Evolutionary conservation across 192 early-diverging fungal genomes (phyloP).

Genomic region (Funneliformis mosseae): DNA sequence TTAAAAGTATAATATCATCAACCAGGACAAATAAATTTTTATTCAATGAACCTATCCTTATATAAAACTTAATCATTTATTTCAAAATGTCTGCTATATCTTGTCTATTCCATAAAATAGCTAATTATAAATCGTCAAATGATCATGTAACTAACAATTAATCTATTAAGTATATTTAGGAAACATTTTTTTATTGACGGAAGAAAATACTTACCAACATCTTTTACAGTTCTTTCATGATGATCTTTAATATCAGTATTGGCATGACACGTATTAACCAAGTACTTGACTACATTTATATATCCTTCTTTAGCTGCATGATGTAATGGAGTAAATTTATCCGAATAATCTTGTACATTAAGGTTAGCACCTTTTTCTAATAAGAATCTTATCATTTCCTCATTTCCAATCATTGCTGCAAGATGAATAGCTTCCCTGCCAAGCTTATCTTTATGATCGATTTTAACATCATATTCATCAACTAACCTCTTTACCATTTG

Average conservation of each 20-base stretch:
- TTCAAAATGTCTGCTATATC: neutral
- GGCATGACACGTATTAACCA: constrained; percentile 29
- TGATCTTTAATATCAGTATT: constrained; percentile 35
- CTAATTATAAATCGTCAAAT: neutral
- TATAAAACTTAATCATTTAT: no score
- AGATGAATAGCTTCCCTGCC: constrained; percentile 44
- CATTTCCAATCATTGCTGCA: constrained; percentile 44
- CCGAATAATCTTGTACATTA: constrained; percentile 43
- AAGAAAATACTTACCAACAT: constrained; percentile 39
- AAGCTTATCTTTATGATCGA: constrained; percentile 37
- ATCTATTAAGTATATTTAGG: no score
- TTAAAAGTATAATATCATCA: no score
- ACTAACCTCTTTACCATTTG: constrained; percentile 35
- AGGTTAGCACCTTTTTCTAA: constrained; percentile 16
- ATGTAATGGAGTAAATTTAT: constrained; percentile 48
- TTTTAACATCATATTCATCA: constrained; percentile 22
- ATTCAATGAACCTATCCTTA: no score
- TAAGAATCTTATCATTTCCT: constrained; percentile 33
- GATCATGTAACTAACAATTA: no score
- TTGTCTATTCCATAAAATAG: neutral
- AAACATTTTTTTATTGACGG: no score
- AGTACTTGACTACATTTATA: constrained; percentile 25
- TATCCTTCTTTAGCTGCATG: constrained; percentile 43
- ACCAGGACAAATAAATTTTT: no score
- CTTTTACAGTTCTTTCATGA: constrained; percentile 37